Evolutionary conservation across 2,329 filamentous ascomycete species (phyloP).

Genomic region (Fusarium sp.): DNA sequence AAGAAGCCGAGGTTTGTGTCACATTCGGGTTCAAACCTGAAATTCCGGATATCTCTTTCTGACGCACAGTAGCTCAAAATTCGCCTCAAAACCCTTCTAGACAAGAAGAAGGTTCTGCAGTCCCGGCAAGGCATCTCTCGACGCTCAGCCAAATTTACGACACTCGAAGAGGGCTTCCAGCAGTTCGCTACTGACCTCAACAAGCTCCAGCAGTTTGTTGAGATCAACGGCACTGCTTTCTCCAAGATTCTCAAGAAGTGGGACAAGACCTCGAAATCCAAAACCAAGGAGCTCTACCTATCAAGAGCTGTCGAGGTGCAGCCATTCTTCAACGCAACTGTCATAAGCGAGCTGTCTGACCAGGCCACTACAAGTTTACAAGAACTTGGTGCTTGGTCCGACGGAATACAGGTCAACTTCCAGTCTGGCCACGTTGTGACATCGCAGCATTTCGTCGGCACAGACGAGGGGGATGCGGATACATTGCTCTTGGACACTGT

Average conservation of each 20-base stretch:
- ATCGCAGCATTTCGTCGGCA: conserved; percentile 73
- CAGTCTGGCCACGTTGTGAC: conserved; percentile 74
- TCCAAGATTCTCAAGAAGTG: conserved; percentile 99
- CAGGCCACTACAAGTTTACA: conserved; percentile 96
- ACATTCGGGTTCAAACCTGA: neutral
- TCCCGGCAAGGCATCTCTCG: conserved; percentile 83
- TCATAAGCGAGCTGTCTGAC: conserved; percentile 96
- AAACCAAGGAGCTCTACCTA: conserved; percentile 96
- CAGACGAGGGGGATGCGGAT: conserved; percentile 91
- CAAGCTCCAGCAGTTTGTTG: conserved; percentile 98
- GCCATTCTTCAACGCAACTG: conserved; percentile 96
- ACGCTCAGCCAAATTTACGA: conserved; percentile 91
- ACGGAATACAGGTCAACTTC: conserved; percentile 92
- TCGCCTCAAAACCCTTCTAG: conserved; percentile 87
- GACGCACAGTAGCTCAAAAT: conserved; percentile 78
- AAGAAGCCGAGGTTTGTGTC: conserved; percentile 87
- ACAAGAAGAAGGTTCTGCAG: conserved; percentile 94
- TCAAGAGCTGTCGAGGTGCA: conserved; percentile 97
- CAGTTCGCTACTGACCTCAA: conserved; percentile 97
- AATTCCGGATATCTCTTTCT: conserved; percentile 14
- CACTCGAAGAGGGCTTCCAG: conserved; percentile 94
- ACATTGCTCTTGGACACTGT: conserved; percentile 89
- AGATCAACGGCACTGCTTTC: conserved; percentile 97
- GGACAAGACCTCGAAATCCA: conserved; percentile 99
- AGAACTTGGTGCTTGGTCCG: conserved; percentile 95